Conservation (phyloP, 306 rosid genomes). For the Cicer yamashitae region DNA sequence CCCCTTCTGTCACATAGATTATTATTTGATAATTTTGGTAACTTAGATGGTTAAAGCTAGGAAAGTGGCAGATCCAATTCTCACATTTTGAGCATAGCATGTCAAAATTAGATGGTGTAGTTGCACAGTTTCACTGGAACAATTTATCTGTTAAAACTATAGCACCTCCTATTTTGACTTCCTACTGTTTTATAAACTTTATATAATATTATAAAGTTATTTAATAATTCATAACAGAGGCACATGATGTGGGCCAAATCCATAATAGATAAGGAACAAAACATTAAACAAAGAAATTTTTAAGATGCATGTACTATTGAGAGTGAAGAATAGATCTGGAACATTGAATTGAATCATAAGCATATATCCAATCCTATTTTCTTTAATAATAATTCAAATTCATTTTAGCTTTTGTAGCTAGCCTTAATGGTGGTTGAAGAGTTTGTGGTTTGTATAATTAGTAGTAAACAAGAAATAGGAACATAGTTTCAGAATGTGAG, state of each 20-base stretch:
- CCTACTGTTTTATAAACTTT: not conserved
- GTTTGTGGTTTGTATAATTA: too few relatives aligned
- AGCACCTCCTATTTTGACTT: slow-evolving; percentile 9
- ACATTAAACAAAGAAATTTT: slow-evolving; percentile 8
- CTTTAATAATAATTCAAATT: not conserved
- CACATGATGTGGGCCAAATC: slow-evolving; percentile 64
- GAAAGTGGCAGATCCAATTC: slow-evolving; percentile 29
- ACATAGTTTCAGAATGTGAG: too few relatives aligned
- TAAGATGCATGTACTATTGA: slow-evolving; percentile 27
- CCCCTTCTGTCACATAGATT: slow-evolving; percentile 33
- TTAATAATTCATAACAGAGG: slow-evolving; percentile 38
- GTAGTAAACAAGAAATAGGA: too few relatives aligned
- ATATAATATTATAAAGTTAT: slow-evolving; percentile 12
- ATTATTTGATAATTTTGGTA: slow-evolving; percentile 39
- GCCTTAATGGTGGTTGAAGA: not conserved
- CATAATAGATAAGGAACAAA: slow-evolving; percentile 27
- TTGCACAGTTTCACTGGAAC: slow-evolving; percentile 25
- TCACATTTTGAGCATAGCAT: slow-evolving; percentile 39
- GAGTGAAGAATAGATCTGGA: slow-evolving; percentile 44
- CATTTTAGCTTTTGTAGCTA: slow-evolving; percentile 37
- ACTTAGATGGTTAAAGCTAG: slow-evolving; percentile 20
- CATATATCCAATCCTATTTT: not conserved
- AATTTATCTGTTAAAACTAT: slow-evolving; percentile 26
- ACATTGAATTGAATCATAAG: slow-evolving; percentile 12
- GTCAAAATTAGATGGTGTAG: slow-evolving; percentile 37